A percentile compares a stretch with the other conserved stretches of the same genome.
Evolutionary conservation across 225 moss, liverwort and hornwort genomes (phyloP).

Genomic region (Sphagnum tenellum): DNA sequence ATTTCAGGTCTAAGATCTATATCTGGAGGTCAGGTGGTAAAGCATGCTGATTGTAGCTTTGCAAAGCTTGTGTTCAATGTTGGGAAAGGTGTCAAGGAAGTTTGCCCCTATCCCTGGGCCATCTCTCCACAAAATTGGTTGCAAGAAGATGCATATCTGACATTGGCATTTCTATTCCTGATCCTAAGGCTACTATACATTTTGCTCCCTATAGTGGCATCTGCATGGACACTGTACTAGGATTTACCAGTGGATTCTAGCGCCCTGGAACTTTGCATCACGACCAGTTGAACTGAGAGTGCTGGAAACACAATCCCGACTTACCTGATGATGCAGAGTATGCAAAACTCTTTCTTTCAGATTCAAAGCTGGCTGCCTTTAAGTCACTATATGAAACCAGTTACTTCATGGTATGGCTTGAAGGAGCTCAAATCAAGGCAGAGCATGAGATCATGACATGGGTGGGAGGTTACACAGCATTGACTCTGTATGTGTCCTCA

Average conservation of each 20-base stretch:
- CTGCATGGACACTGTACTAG: slow-evolving; percentile 27
- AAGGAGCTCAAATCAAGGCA: too few species aligned
- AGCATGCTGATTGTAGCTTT: slow-evolving; percentile 42
- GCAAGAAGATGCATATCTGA: slow-evolving; percentile 58
- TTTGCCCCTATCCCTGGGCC: slow-evolving; percentile 48
- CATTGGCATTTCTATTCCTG: slow-evolving; percentile 42
- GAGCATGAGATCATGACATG: too few species aligned
- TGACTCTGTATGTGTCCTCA: too few species aligned
- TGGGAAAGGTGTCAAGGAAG: slow-evolving; percentile 41
- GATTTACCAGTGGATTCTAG: slow-evolving; percentile 8
- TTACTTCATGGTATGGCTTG: too few species aligned
- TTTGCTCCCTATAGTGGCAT: slow-evolving; percentile 34
- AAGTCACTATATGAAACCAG: too few species aligned
- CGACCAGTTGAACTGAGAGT: too few species aligned
- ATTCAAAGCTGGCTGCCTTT: too few species aligned
- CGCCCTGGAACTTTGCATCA: too few species aligned
- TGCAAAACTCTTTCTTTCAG: too few species aligned
- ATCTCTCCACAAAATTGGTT: slow-evolving; percentile 57
- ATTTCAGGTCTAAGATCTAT: slow-evolving; percentile 24
- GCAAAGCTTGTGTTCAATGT: slow-evolving; percentile 47
- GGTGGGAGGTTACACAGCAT: too few species aligned
- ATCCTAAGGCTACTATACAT: slow-evolving; percentile 31
- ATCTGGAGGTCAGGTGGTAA: slow-evolving; percentile 18
- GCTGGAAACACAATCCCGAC: too few species aligned
- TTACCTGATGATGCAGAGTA: too few species aligned